Evolutionary conservation across 192 early-diverging fungal genomes (phyloP), one percentile per base, ranked within the genome.

Genomic region (Powellomyces hirtus): DNA sequence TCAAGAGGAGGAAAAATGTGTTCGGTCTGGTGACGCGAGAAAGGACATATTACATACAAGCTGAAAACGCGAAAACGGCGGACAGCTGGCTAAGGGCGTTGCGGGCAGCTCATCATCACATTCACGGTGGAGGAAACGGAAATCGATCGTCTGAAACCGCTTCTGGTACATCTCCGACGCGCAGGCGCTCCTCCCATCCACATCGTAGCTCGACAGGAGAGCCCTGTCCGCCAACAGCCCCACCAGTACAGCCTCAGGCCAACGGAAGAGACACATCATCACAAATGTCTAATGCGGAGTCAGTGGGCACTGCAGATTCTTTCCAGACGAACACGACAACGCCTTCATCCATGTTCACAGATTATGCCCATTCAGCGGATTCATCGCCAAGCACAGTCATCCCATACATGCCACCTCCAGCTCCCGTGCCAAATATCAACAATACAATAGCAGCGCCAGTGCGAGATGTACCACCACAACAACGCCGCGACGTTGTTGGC

Each of bases 21-120:
- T 89, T 94, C 77, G 86, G 87, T 8, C 75, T 94, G 50, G 81
- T 91, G n/a, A 92, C 90, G 0, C 83, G 84, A 2, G 80, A 87
- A 59, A 68, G 91, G 22, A 89, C 87, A 13, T 92, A 81, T 56
- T 91, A 89, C 51, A 71, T 94, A 38, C 86, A 89, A 69, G 86
- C 89, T 0, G 63, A 67, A 1, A 73, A 75, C 22, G 66, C 75
- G 4, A 67, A 75, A 0, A 81, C 85, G 1, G 85, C 89, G 84
- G 78, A 90, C 56, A 81, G 84, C 58, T 94, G 92, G 92, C 29
- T 78, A n/a, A 46, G 59, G 33, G 38, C 64, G 29, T n/a, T 72
- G 20, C 50, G 61, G 2, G 31, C 38, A 2, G 67, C 58, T 10
- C 65, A 67, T 38, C 52, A 29, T 16, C 50, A 55, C 24, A 13